Base-by-base conservation (phyloP, 2,329 filamentous ascomycete species). In the Neopestalotiopsis rosae region DNA sequence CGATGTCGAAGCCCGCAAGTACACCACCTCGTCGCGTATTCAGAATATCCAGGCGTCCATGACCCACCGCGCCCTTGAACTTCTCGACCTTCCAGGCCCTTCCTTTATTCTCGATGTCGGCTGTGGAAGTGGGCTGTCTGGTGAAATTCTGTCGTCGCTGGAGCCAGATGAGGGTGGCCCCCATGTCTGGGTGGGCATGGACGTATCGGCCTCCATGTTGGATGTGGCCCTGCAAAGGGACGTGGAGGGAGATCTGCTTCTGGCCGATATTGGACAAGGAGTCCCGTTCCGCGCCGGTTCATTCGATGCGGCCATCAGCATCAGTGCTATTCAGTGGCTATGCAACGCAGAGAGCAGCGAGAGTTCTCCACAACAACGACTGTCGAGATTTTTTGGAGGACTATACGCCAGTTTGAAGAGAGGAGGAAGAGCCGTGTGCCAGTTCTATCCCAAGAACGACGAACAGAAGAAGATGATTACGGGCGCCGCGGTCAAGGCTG, bases 371-470 rank as follows among this genome's bases (percentile, higher is more conserved):
- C 88, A 92, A 34, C 94, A 92, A 0, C 85, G 96, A 5, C 81
- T 99, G 32, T 88, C 89, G 4, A 86, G 95, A 59, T 99, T 99
- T 78, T 99, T 99, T 80, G 94, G 97, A 76, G 94, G 94, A 0
- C 82, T 99, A 1, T 99, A 98, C 81, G 92, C 94, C 0, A 91
- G 90, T 70, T 82, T 99, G 71, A 90, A 91, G 72, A 86, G 96
- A 24, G 96, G 96, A 5, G 96, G 94, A 1, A 88, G 94, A 49
- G 96, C 96, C 0, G 95, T 98, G 14, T 97, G 95, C 79, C 96
- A 99, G 77, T 99, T 99, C 81, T 99, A 99, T 79, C 96, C 96
- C 2, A 97, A 97, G 83, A 98, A 99, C 79, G 92, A 97, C 74
- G 86, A 89, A 71, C 96, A 99, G 83, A 89, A 95, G 77, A 90